These are phyloP conservation scores for Boletus eberwhitei DNA, from an alignment of 768 basidiomycete species.

Conservation along the genomic window DNA sequence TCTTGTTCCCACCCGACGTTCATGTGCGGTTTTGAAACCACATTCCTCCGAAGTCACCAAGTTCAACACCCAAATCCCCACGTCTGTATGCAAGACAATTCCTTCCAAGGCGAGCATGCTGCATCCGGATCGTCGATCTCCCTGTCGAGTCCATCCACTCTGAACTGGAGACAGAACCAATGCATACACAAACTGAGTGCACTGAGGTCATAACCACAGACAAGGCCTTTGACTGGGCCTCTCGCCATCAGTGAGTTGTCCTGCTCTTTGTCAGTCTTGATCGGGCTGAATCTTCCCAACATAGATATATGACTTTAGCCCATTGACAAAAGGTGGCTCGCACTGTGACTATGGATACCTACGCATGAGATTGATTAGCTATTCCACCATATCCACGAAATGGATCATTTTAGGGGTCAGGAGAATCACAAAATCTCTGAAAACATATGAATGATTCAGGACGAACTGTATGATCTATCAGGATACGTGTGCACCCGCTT, in stretches of 20 bases:
- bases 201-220: conserved; percentile 43
- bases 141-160: conserved; percentile 43
- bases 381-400: conserved; percentile 54
- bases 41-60: too few relatives aligned
- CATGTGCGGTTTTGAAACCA: too few relatives aligned
- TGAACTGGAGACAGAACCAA: conserved; percentile 42
- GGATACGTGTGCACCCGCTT: conserved; percentile 47
- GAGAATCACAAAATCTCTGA: conserved; percentile 64
- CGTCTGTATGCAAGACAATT: conserved; percentile 36
- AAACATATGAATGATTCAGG: conserved; percentile 66
- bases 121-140: conserved; percentile 32
- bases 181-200: conserved; percentile 35
- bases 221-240: too few relatives aligned
- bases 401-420: conserved; percentile 60
- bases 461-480: conserved; percentile 63
- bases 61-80: conserved; percentile 23
- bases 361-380: conserved; percentile 51
- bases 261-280: too few relatives aligned
- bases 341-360: too few relatives aligned
- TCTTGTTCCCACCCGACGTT: too few relatives aligned
- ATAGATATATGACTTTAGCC: too few relatives aligned
- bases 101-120: conserved; percentile 34
- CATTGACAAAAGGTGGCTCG: too few relatives aligned
- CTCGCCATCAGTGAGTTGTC: too few relatives aligned
- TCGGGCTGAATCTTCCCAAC: too few relatives aligned